Conservation (phyloP, 140 eudicot species). For the Stevia rebaudiana region DNA sequence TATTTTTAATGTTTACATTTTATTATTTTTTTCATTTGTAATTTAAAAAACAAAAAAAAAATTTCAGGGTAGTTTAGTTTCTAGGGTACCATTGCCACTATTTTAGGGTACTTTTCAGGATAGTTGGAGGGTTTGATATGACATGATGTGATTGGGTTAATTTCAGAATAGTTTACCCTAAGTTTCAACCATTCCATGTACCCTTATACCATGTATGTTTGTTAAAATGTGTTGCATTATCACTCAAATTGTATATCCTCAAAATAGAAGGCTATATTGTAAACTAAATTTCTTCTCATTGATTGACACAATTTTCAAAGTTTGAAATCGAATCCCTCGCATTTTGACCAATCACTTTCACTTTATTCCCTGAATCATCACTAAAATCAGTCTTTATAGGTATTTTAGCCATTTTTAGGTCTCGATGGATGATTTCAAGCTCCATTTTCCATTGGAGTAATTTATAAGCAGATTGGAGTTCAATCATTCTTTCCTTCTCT, state of each 20-base stretch:
- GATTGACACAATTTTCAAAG: conserved; percentile 31
- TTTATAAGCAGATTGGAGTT: conserved; percentile 16
- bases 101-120: too few relatives aligned
- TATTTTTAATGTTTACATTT: too few relatives aligned
- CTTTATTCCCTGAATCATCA: conserved; percentile 33
- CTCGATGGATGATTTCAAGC: conserved; percentile 4
- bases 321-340: conserved; percentile 17
- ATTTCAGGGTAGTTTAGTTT: too few relatives aligned
- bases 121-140: too few relatives aligned
- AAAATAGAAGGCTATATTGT: conserved; percentile 42
- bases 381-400: conserved; percentile 1
- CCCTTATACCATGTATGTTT: too few relatives aligned
- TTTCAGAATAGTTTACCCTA: too few relatives aligned
- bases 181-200: too few relatives aligned
- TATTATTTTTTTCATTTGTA: too few relatives aligned
- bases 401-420: background rate
- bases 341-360: conserved; percentile 36
- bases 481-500: conserved; percentile 31
- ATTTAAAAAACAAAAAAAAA: too few relatives aligned
- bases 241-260: background rate
- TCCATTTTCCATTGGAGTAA: conserved; percentile 17
- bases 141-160: too few relatives aligned
- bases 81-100: too few relatives aligned
- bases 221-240: too few relatives aligned
- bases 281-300: background rate